Evolutionary conservation across 441 rosid species (phyloP).

Genomic region (Mallotus japonicus): DNA sequence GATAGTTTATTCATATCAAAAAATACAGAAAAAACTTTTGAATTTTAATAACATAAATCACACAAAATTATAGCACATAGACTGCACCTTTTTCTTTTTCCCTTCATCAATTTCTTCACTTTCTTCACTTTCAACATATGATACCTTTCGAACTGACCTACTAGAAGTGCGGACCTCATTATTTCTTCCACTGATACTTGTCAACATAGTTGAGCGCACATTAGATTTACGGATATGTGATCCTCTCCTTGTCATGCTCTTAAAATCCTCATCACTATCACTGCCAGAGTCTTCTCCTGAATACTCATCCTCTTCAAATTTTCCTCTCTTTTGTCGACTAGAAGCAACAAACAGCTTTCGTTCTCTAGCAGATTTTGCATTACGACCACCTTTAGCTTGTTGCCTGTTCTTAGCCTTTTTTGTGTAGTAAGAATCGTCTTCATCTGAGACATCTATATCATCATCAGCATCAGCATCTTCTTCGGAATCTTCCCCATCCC

Average conservation of each 20-base stretch:
- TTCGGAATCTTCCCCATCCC: conserved; percentile 81
- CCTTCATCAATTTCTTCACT: conserved; percentile 93
- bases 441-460: conserved; percentile 64
- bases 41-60: neutral
- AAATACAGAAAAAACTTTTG: neutral
- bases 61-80: neutral
- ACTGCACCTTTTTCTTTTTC: conserved; percentile 79
- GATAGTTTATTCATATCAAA: neutral
- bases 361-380: conserved; percentile 48
- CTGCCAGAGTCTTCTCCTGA: conserved; percentile 76
- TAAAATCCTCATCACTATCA: conserved; percentile 62
- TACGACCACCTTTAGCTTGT: conserved; percentile 54
- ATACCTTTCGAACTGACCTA: conserved; percentile 92
- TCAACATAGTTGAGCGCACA: conserved; percentile 45
- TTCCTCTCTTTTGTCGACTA: conserved; percentile 60
- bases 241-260: conserved; percentile 61
- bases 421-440: conserved; percentile 62
- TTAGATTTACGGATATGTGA: conserved; percentile 60
- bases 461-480: conserved; percentile 68
- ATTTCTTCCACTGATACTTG: conserved; percentile 45
- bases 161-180: conserved; percentile 87
- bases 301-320: conserved; percentile 68
- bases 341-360: conserved; percentile 44
- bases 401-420: conserved; percentile 68
- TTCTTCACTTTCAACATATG: conserved; percentile 99